Base-by-base conservation (phyloP, 2,329 filamentous ascomycete genomes). In the Aspergillus proliferans region DNA sequence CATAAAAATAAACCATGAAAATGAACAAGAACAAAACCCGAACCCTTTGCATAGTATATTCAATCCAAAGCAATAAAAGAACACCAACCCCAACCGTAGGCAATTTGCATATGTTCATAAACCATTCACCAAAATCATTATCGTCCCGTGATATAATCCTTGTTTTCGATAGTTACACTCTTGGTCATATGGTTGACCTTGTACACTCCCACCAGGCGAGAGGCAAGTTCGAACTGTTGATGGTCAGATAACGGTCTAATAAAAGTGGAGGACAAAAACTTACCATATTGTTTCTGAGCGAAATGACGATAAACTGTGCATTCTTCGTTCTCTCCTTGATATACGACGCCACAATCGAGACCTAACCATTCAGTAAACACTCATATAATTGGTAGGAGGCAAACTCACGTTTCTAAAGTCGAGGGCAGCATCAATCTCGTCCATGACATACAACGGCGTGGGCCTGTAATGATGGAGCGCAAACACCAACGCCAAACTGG, bases 291-390 rank as follows among this genome's bases (percentile, higher is more conserved):
- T 98, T 98, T 63, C 93, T 81, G 62, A 98, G 77, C 14, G 90
- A 96, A 65, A 98, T 98, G 64, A 98, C 93, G 60, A 98, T 93
- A 69, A 98, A 98, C 67, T 98, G 93, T 1, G 93, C 94, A 72
- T 98, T 98, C 79, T 96, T 97, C 52, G 93, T 98, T 47, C 93
- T 81, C 75, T 98, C 93, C 75, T 96, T 97, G 79, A 98, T 98
- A 70, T 98, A 98, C 62, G 90, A 93, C 50, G 93, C 93, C 42
- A 98, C 93, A 64, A 98, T 98, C 1, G 90, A 95, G 38, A 97
- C 88, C 88, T 92, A 43, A 12, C 9, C 7, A 36, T 33, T 60
- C 51, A 61, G 53, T 3, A 34, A 36, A 9, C 24, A 40, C 22
- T 9, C 12, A 21, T 9, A 39, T 5, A 24, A 15, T 38, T 26